These are phyloP conservation scores for Cadophora luteo-olivacea DNA, from an alignment of 2,329 filamentous ascomycete genomes.

Conservation along the genomic window DNA sequence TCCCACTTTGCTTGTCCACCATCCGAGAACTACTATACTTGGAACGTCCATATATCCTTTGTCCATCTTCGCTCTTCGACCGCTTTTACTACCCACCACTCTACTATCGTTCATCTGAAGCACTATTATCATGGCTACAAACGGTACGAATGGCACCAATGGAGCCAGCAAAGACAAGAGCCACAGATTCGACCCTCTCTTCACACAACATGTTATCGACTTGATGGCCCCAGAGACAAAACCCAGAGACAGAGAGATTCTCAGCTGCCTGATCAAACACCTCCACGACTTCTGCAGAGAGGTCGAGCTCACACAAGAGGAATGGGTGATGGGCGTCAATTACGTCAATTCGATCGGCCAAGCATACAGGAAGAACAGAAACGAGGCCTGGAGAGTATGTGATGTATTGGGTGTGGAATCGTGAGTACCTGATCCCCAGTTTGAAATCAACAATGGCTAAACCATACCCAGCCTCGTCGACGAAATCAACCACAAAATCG, in stretches of 20 bases:
- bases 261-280: constrained; percentile 70
- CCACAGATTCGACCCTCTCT: constrained; percentile 72
- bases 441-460: not conserved
- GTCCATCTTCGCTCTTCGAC: not conserved
- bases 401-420: constrained; percentile 78
- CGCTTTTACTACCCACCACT: not conserved
- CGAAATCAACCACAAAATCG: constrained; percentile 49
- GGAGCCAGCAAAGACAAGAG: constrained; percentile 12
- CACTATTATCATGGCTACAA: constrained; percentile 13
- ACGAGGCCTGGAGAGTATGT: constrained; percentile 76
- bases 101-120: not conserved
- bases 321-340: constrained; percentile 78
- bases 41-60: not conserved
- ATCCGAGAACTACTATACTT: not conserved
- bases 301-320: constrained; percentile 76
- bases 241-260: constrained; percentile 68
- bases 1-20: not conserved
- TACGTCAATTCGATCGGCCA: constrained; percentile 79
- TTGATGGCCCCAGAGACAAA: constrained; percentile 74
- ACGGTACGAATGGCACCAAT: constrained; percentile 23
- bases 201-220: constrained; percentile 76
- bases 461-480: constrained; percentile 60
- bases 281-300: constrained; percentile 82
- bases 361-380: constrained; percentile 67
- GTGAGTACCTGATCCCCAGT: constrained; percentile 50